Conservation (phyloP, 208 protist genomes). For the Blechomonas ayalai region DNA sequence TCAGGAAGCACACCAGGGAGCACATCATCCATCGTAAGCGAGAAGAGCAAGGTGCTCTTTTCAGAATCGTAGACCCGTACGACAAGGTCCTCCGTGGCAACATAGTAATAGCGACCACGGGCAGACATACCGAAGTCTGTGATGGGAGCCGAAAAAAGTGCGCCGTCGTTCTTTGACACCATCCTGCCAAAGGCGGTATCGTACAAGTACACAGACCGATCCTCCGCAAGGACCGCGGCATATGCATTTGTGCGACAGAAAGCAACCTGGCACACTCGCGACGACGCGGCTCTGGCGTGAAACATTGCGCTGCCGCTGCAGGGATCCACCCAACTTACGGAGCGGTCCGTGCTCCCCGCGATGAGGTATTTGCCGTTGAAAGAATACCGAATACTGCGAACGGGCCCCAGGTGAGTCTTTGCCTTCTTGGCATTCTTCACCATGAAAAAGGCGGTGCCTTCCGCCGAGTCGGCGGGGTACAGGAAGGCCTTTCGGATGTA, state of each 20-base stretch:
- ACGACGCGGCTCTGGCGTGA: conserved; percentile 26
- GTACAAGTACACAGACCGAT: conserved; percentile 63
- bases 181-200: conserved; percentile 55
- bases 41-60: conserved; percentile 29
- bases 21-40: conserved; percentile 23
- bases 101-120: conserved; percentile 63
- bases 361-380: conserved; percentile 35
- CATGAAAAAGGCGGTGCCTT: conserved; percentile 7
- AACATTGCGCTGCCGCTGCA: conserved; percentile 17
- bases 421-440: conserved; percentile 7
- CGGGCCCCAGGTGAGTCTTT: conserved; percentile 29
- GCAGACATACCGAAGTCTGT: conserved; percentile 44
- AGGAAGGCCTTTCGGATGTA: conserved; percentile 11
- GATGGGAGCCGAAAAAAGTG: conserved; percentile 42
- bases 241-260: conserved; percentile 57
- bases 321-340: conserved; percentile 38
- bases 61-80: conserved; percentile 70
- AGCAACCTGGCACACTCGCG: conserved; percentile 15
- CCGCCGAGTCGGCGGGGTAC: neutral
- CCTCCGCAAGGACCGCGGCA: conserved; percentile 44
- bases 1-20: conserved; percentile 9
- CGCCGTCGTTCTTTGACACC: conserved; percentile 46
- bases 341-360: conserved; percentile 47
- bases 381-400: conserved; percentile 29
- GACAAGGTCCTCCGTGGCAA: conserved; percentile 50